Conservation (phyloP, 148 eudicot genomes). For the Amaranthus palmeri region DNA sequence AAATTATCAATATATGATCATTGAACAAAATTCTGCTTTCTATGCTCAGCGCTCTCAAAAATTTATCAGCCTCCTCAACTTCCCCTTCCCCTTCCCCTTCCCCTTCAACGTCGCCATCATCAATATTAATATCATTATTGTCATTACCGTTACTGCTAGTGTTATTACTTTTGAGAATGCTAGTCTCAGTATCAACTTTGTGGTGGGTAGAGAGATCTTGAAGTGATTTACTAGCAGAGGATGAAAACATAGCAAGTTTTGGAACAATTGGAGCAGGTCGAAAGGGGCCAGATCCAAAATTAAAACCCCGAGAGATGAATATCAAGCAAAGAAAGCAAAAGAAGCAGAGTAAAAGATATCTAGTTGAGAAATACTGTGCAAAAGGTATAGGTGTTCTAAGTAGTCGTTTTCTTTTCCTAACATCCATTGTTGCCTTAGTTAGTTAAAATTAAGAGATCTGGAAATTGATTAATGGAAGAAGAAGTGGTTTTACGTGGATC, state of each 20-base stretch:
- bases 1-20: constrained; percentile 57
- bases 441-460: not conserved
- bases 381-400: constrained; percentile 20
- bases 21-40: constrained; percentile 61
- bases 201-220: constrained; percentile 22
- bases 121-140: not conserved
- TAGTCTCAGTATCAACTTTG: constrained; percentile 5
- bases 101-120: not conserved
- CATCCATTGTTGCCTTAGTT: constrained; percentile 18
- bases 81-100: no score
- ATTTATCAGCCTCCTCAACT: not conserved
- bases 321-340: constrained; percentile 30
- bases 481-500: constrained; percentile 5
- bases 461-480: not conserved
- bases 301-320: constrained; percentile 26
- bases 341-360: constrained; percentile 42
- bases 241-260: constrained; percentile 33
- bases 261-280: constrained; percentile 46
- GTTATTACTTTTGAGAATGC: not conserved
- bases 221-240: constrained; percentile 29
- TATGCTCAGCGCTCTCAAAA: constrained; percentile 27
- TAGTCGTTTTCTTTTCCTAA: constrained; percentile 32
- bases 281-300: constrained; percentile 35
- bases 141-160: not conserved
- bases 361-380: constrained; percentile 28